Base-by-base conservation (phyloP, 2,329 filamentous ascomycete genomes). In the Aurifilum marmelostoma region DNA sequence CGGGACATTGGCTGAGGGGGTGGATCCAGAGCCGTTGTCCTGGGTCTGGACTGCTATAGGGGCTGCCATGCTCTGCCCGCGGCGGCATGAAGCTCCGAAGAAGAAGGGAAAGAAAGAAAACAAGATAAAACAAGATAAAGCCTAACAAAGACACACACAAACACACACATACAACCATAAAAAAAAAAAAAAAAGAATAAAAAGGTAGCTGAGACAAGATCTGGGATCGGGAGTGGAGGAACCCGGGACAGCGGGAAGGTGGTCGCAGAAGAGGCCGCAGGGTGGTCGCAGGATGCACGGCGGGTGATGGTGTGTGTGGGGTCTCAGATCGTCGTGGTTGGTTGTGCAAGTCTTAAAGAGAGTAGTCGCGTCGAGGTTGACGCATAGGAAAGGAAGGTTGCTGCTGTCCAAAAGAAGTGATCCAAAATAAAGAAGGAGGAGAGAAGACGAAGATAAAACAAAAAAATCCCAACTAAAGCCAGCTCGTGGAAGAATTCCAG, bases 1-100 rank as follows among this genome's bases (percentile, higher is more conserved):
- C 18, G 69, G 67, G 52, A 65, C 67, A 18, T 54, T 69, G 59
- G 67, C 62, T 34, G 67, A 60, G 50, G 63, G 56, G 39, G 60
- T 62, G 54, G 60, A 65, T 41, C 67, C 69, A 60, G 69, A 54
- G 60, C 69, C 69, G 67, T 67, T 69, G 60, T 67, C 65, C 41
- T 67, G 65, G 41, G 37, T 56, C 61, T 66, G 63, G 67, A 60
- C 66, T 62, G 68, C 43, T 47, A 70, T 60, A 37, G 69, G 67
- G 52, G 67, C 63, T 69, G 67, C 63, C 69, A 71, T 71, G 41
- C 59, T 66, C 63, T 39, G 43, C 58, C 66, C 67, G 32, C 50
- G 54, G 24, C 67, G 52, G 69, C 69, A 71, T 71, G 32, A 65
- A 66, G 39, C 50, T 64, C 41, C 54, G 32, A 60, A 21, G 14